A percentile compares a stretch with the other conserved stretches of the same genome.
These are phyloP conservation scores for Ganoderma lingzhi DNA, from an alignment of 1,284 basidiomycete genomes.

Conservation along the genomic window DNA sequence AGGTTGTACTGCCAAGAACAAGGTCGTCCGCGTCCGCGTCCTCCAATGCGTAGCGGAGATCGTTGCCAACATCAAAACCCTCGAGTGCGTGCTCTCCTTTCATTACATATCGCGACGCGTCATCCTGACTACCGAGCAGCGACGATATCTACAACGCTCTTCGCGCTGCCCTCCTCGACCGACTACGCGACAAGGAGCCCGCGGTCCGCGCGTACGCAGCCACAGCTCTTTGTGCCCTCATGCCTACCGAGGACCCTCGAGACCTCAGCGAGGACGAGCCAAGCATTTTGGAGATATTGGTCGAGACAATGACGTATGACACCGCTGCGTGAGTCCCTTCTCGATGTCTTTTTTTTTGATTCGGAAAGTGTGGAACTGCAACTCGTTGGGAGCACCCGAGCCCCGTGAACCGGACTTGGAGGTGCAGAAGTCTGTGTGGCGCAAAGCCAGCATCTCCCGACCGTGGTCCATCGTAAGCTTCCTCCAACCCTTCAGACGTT, in stretches of 20 bases:
- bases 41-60: constrained; percentile 84
- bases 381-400: background rate
- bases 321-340: constrained; percentile 73
- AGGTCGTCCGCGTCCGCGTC: constrained; percentile 84
- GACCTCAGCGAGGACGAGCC: constrained; percentile 73
- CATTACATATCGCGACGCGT: background rate
- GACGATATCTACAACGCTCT: constrained; percentile 84
- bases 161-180: constrained; percentile 75
- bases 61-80: constrained; percentile 82
- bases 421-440: background rate
- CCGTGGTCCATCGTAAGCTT: background rate
- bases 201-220: constrained; percentile 87
- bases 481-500: background rate
- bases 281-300: constrained; percentile 71
- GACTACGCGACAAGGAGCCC: constrained; percentile 88
- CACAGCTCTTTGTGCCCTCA: constrained; percentile 86
- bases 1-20: constrained; percentile 92
- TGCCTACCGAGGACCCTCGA: constrained; percentile 77
- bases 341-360: background rate
- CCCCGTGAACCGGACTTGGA: background rate
- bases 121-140: constrained; percentile 48
- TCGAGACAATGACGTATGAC: constrained; percentile 82
- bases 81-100: constrained; percentile 68
- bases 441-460: background rate
- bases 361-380: background rate